Evolutionary conservation across 768 basidiomycete species (phyloP), one percentile per base, ranked within the genome.

Genomic region (Neoboletus subvelutipes): DNA sequence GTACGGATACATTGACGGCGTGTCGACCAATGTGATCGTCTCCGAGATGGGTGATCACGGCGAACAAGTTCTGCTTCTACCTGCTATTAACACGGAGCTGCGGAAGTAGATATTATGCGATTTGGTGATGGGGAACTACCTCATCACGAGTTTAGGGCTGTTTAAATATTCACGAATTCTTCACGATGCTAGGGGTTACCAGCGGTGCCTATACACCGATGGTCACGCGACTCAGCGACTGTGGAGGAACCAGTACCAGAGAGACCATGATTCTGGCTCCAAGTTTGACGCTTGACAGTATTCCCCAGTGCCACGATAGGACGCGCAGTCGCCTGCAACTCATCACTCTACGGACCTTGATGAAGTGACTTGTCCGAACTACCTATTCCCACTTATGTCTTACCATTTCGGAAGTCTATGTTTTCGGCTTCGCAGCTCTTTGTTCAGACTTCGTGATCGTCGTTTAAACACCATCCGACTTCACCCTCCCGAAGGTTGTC

Each of bases 1-100:
- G 18, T 68, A 67, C 48, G 67, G 67, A 18, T 69, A 68, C 52
- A 53, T 69, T 12, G 55, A 67, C 5, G 65, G 67, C 5, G 50
- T 60, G 26, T 67, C 65, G 26, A 58, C 59, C 52, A 67, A 64
- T 39, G 45, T 67, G 29, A 49, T 66, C 33, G 28, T 52, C n/a
- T 58, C 41, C 20, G 17, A 41, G 31, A 49, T 0, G 31, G 56
- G n/a, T 29, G 0, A 24, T 29, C 48, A 22, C 2, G 59, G 55
- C 2, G 50, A 65, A 45, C 54, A 15, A 1, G 43, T 59, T 48
- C 45, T 65, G 31, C 49, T 54, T 29, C 49, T 66, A 1, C 65
- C 65, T 55, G 63, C 57, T 10, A 52, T 59, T 2, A 40, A 65
- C 20, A 15, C 42, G 2, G 29, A 49, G 37, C 26, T 67, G 37